These are phyloP conservation scores for Pseudopithomyces chartarum DNA, from an alignment of 2,329 filamentous ascomycete species.

Conservation along the genomic window DNA sequence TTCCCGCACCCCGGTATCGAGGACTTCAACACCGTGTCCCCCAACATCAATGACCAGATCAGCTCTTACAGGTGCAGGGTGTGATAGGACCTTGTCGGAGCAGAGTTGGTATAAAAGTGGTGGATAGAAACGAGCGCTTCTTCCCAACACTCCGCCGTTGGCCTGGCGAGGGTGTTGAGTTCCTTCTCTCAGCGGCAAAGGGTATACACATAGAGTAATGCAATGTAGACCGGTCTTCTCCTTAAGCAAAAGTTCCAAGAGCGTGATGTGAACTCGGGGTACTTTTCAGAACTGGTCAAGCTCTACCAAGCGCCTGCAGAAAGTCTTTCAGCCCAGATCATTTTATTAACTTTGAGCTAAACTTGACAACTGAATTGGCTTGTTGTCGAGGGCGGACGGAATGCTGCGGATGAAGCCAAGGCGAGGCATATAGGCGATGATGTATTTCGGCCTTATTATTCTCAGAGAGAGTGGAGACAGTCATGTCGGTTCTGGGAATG, in stretches of 20 bases:
- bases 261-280: not conserved
- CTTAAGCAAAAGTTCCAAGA: not conserved
- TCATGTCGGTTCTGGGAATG: too few species aligned
- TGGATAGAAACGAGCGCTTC: not conserved
- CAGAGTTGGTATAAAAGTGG: not conserved
- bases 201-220: not conserved
- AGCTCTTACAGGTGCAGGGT: conserved; percentile 10
- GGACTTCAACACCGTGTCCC: conserved; percentile 1
- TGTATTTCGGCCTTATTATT: too few species aligned
- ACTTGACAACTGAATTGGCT: too few species aligned
- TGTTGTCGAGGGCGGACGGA: too few species aligned
- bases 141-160: not conserved
- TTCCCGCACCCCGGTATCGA: conserved; percentile 4
- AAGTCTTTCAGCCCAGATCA: too few species aligned
- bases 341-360: too few species aligned
- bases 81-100: not conserved
- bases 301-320: too few species aligned
- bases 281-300: too few species aligned
- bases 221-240: not conserved
- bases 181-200: not conserved
- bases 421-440: too few species aligned
- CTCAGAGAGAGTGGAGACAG: too few species aligned
- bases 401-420: too few species aligned
- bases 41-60: conserved; percentile 8
- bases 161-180: not conserved